Conservation (phyloP, 2,329 filamentous ascomycete genomes). For the Didymellaceae sp. region DNA sequence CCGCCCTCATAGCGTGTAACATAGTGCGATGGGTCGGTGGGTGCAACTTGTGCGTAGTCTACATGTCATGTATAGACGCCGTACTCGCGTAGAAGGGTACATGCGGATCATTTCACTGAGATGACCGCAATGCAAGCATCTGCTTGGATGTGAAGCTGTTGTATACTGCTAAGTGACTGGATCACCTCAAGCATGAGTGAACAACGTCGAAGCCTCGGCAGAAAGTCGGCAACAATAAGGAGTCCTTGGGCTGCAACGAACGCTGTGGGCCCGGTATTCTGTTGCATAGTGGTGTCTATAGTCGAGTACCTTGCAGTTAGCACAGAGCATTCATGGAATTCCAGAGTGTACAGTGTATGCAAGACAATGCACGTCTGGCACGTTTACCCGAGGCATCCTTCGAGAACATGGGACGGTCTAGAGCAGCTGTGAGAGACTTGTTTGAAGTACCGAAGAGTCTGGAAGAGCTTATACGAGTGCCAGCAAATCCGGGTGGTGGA, state of each 20-base stretch:
- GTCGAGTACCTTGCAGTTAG: not conserved
- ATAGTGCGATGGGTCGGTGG: conserved; percentile 11
- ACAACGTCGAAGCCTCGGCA: not conserved
- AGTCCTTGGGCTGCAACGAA: not conserved
- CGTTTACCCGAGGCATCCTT: not conserved
- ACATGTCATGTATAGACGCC: conserved; percentile 7
- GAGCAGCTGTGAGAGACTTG: not conserved
- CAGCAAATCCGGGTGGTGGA: conserved; percentile 3
- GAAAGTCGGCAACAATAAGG: not conserved
- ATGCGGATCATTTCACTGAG: conserved; percentile 1
- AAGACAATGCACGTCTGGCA: not conserved
- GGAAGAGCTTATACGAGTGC: not conserved
- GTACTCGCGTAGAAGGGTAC: conserved; percentile 8
- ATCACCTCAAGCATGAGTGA: too few relatives aligned
- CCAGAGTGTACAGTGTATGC: too few relatives aligned
- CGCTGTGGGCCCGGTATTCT: not conserved
- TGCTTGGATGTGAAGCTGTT: too few relatives aligned
- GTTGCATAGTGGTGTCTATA: not conserved
- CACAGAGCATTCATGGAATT: too few relatives aligned
- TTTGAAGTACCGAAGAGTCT: not conserved
- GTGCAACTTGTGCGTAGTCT: conserved; percentile 5
- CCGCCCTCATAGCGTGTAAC: conserved; percentile 15
- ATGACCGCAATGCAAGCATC: too few relatives aligned
- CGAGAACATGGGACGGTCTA: not conserved
- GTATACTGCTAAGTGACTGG: too few relatives aligned